phyloP scores from a whole-genome alignment of 257 asterid species.

The Schizonepeta tenuifolia region DNA sequence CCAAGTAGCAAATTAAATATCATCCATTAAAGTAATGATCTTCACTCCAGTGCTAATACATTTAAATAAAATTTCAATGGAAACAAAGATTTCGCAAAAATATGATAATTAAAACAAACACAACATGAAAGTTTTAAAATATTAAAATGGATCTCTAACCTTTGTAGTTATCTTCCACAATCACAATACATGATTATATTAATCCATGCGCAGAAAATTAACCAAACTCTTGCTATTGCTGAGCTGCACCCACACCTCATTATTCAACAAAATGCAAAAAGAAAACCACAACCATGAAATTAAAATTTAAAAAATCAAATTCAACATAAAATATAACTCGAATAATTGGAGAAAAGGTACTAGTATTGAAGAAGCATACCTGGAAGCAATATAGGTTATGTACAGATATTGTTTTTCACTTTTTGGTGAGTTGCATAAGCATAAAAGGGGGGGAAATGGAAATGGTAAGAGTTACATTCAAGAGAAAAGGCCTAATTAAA shows the following conservation, averaged over 20 bases:
- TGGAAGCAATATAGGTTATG: not conserved
- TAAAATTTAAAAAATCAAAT: not conserved
- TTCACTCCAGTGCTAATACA: not conserved
- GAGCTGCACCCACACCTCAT: conserved; percentile 18
- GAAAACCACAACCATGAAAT: not conserved
- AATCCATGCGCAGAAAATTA: conserved; percentile 17
- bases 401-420: not conserved
- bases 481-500: not conserved
- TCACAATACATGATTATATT: conserved; percentile 10
- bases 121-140: not conserved
- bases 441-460: not conserved
- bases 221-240: conserved; percentile 27
- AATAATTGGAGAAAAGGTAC: not conserved
- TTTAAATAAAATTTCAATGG: not conserved
- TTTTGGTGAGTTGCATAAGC: not conserved
- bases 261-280: not conserved
- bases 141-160: conserved; percentile 3
- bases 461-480: not conserved
- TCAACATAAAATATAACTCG: conserved; percentile 33
- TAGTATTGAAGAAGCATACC: not conserved
- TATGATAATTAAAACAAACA: conserved; percentile 6
- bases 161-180: conserved; percentile 3
- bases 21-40: conserved; percentile 10
- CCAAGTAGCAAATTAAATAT: conserved; percentile 12
- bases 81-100: not conserved